These are phyloP conservation scores for Monoraphidium neglectum DNA, from an alignment of 139 green algal species.

Conservation along the genomic window DNA sequence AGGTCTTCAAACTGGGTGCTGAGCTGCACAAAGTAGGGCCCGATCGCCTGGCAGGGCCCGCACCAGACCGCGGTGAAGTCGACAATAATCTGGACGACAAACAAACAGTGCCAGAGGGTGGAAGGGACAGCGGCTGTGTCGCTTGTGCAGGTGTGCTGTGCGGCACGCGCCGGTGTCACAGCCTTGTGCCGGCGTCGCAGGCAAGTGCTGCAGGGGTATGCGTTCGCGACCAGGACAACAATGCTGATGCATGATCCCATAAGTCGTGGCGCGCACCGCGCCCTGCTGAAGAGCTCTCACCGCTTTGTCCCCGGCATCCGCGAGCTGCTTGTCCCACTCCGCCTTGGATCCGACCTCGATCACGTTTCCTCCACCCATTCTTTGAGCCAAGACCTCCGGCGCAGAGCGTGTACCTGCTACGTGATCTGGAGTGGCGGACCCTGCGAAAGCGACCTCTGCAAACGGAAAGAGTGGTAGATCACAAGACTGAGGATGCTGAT, in stretches of 20 bases:
- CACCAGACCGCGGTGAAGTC: conserved; percentile 87
- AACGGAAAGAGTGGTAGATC: too few relatives aligned
- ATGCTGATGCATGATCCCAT: neutral
- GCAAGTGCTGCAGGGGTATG: neutral
- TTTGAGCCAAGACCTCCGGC: too few relatives aligned
- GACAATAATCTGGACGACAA: conserved; percentile 52
- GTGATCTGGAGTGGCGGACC: too few relatives aligned
- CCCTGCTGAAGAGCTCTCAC: conserved; percentile 2
- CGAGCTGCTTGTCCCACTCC: conserved; percentile 33
- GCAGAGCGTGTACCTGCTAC: too few relatives aligned
- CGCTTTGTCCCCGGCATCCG: conserved; percentile 19
- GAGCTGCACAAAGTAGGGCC: conserved; percentile 71
- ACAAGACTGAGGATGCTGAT: too few relatives aligned
- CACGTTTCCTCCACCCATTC: conserved; percentile 26
- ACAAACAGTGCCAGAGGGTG: neutral
- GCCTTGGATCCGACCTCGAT: conserved; percentile 29
- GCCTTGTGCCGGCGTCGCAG: neutral
- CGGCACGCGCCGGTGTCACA: neutral
- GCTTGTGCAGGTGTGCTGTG: neutral
- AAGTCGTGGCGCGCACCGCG: neutral
- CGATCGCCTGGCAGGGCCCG: conserved; percentile 83
- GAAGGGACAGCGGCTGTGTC: neutral
- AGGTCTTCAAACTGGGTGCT: conserved; percentile 33
- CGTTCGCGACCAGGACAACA: too few relatives aligned
- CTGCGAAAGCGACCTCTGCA: too few relatives aligned